A percentile compares a stretch with the other conserved stretches of the same genome.
Evolutionary conservation across 805 yeast genomes (phyloP).

Genomic region (Lipomyces sp.): DNA sequence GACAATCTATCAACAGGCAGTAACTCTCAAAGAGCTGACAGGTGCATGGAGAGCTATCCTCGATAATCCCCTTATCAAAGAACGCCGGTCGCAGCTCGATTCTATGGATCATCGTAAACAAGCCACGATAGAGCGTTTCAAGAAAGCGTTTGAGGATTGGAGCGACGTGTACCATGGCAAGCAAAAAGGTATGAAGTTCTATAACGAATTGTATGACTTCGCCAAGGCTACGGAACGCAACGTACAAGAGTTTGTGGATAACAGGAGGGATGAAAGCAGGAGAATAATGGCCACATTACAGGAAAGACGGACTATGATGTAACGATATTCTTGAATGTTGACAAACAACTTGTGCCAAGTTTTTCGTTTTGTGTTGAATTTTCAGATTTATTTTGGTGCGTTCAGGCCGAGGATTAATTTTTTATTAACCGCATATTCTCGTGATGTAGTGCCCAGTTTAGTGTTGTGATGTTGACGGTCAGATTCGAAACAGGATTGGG

Average conservation of each 20-base stretch:
- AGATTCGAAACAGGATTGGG: background rate
- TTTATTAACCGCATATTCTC: background rate
- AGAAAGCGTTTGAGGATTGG: slow-evolving; percentile 63
- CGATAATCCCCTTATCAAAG: slow-evolving; percentile 53
- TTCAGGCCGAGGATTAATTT: too few species aligned
- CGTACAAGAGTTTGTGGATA: slow-evolving; percentile 42
- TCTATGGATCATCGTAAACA: slow-evolving; percentile 43
- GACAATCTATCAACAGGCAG: slow-evolving; percentile 66
- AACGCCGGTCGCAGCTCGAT: slow-evolving; percentile 49
- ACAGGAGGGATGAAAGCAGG: slow-evolving; percentile 43
- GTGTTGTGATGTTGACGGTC: background rate
- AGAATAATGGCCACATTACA: slow-evolving; percentile 14
- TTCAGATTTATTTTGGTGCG: background rate
- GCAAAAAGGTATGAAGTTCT: slow-evolving; percentile 66
- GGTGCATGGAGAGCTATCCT: slow-evolving; percentile 54
- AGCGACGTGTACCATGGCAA: slow-evolving; percentile 62
- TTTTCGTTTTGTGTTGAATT: background rate
- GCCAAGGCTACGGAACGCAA: slow-evolving; percentile 43
- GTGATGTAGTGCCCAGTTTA: background rate
- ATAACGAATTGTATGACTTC: slow-evolving; percentile 54
- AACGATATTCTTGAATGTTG: background rate
- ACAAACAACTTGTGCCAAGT: background rate
- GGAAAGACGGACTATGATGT: background rate
- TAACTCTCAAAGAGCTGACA: slow-evolving; percentile 54
- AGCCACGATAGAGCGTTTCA: slow-evolving; percentile 50